Evolutionary conservation across 2,329 filamentous ascomycete genomes (phyloP).

Genomic region (Lasiodiplodia sp.): DNA sequence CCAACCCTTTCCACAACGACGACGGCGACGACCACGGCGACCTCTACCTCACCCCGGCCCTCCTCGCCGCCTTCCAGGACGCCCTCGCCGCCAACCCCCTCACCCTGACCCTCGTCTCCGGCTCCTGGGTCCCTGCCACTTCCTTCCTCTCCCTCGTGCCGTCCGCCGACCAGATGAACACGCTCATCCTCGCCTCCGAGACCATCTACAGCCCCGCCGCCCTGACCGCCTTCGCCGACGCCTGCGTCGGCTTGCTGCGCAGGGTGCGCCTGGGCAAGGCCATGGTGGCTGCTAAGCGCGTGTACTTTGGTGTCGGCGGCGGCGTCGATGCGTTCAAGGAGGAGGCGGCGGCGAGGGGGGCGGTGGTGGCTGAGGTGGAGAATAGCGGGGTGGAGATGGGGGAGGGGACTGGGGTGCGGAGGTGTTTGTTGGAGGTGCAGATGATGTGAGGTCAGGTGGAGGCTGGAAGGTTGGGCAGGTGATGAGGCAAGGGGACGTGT

Average conservation of each 20-base stretch:
- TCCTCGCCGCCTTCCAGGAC: slow-evolving; percentile 65
- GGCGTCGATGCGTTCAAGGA: slow-evolving; percentile 76
- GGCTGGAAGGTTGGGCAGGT: no score
- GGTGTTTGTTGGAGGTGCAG: slow-evolving; percentile 45
- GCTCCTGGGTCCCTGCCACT: slow-evolving; percentile 69
- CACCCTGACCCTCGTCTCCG: slow-evolving; percentile 72
- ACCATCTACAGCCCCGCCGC: slow-evolving; percentile 84
- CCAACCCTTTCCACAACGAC: slow-evolving; percentile 32
- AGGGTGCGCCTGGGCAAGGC: slow-evolving; percentile 64
- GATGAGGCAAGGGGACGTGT: no score
- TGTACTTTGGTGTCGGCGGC: slow-evolving; percentile 86
- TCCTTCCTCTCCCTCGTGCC: slow-evolving; percentile 67
- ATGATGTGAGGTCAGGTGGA: slow-evolving; percentile 28
- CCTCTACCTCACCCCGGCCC: slow-evolving; percentile 66
- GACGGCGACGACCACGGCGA: slow-evolving; percentile 61
- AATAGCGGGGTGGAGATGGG: slow-evolving; percentile 52
- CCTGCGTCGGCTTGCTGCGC: slow-evolving; percentile 66
- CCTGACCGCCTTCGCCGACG: slow-evolving; percentile 71
- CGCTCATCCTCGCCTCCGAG: slow-evolving; percentile 71
- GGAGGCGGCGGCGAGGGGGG: slow-evolving; percentile 50
- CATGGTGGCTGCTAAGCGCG: slow-evolving; percentile 76
- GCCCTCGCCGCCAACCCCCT: slow-evolving; percentile 62
- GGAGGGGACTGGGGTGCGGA: slow-evolving; percentile 49
- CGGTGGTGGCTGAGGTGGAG: slow-evolving; percentile 57
- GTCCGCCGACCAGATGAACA: slow-evolving; percentile 47